These are phyloP conservation scores for Myxozyma neglecta DNA, from an alignment of 805 yeast genomes.

Conservation along the genomic window DNA sequence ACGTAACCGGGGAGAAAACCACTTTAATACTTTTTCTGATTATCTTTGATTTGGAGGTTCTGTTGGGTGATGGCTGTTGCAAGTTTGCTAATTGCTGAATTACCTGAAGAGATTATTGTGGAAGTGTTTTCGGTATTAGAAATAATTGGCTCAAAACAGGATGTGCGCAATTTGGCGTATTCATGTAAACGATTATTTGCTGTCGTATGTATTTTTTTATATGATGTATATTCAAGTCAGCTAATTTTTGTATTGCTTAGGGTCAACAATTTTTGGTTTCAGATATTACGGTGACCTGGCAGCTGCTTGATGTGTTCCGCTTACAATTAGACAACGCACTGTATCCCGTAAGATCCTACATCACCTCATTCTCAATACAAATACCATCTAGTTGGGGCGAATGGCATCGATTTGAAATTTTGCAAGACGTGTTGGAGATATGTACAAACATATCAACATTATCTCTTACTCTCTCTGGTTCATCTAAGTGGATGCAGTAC, in stretches of 20 bases:
- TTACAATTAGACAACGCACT: constrained; percentile 6
- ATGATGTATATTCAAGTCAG: neutral
- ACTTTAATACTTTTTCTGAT: neutral
- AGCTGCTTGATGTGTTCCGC: constrained; percentile 18
- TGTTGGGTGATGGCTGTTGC: constrained; percentile 11
- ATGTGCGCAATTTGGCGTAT: constrained; percentile 14
- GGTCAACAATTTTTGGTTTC: constrained; percentile 28
- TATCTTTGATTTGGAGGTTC: neutral
- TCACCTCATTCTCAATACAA: constrained; percentile 16
- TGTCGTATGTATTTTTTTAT: constrained; percentile 8
- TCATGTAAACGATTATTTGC: constrained; percentile 15
- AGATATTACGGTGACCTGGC: constrained; percentile 22
- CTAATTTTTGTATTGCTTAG: neutral
- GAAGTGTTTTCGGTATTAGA: constrained; percentile 10
- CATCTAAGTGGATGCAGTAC: constrained; percentile 29
- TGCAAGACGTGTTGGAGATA: constrained; percentile 11
- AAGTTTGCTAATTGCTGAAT: constrained; percentile 1
- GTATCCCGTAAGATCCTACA: constrained; percentile 10
- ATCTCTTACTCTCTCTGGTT: constrained; percentile 24
- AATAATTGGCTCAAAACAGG: neutral
- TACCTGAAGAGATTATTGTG: constrained; percentile 20
- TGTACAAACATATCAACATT: constrained; percentile 15
- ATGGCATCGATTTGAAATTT: constrained; percentile 28
- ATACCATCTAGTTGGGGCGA: constrained; percentile 32
- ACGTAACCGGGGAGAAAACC: too few relatives aligned